Conservation (phyloP, 169 alveolate genomes). For the Eimeria zaria region DNA sequence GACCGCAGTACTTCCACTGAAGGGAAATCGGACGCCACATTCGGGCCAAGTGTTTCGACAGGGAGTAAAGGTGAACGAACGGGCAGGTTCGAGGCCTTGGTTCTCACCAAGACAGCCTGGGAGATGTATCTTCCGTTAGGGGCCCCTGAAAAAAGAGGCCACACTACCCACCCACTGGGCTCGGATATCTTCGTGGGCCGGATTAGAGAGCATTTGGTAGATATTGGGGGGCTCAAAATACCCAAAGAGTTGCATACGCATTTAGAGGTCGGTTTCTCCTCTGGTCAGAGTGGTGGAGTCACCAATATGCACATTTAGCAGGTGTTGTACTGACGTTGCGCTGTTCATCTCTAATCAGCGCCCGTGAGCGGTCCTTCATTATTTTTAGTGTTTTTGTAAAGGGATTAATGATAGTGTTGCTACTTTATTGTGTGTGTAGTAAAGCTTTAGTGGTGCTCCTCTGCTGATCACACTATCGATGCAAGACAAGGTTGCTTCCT, state of each 20-base stretch:
- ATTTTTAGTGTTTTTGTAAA: neutral
- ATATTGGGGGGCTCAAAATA: conserved; percentile 23
- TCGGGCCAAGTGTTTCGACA: neutral
- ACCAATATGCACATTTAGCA: neutral
- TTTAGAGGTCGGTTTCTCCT: conserved; percentile 30
- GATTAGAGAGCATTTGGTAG: neutral
- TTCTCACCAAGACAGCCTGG: conserved; percentile 76
- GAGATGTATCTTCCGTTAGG: conserved; percentile 32
- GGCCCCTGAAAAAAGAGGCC: neutral
- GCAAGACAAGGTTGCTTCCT: neutral
- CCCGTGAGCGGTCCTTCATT: neutral
- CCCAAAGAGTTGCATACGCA: conserved; percentile 58
- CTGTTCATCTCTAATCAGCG: neutral
- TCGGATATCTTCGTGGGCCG: neutral
- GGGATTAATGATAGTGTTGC: neutral
- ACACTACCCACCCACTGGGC: neutral
- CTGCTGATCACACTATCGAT: neutral
- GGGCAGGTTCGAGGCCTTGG: conserved; percentile 58
- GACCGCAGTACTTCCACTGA: neutral
- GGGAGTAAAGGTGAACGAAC: neutral
- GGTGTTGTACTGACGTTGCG: neutral
- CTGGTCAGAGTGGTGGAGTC: neutral
- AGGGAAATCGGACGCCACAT: neutral
- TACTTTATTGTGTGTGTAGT: neutral
- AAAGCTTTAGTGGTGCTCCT: neutral